These are phyloP conservation scores for Pichia nanzhaoensis DNA, from an alignment of 805 yeast genomes.

Conservation along the genomic window DNA sequence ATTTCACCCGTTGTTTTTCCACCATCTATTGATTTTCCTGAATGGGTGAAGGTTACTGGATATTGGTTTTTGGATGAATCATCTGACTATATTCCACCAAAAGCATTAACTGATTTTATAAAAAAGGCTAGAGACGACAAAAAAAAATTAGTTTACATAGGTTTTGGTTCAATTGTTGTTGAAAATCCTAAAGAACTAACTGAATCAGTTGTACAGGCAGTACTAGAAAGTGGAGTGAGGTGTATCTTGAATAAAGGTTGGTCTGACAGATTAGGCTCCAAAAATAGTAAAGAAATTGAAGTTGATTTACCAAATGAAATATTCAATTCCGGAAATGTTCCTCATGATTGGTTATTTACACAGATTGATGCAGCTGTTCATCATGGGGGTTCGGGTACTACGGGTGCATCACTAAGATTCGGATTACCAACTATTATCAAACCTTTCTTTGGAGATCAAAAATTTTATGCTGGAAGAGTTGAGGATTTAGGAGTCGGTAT, in stretches of 20 bases:
- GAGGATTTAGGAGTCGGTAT: conserved; percentile 88
- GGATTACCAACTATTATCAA: conserved; percentile 88
- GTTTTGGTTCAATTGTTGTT: conserved; percentile 94
- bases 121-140: conserved; percentile 48
- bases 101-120: conserved; percentile 52
- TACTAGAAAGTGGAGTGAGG: conserved; percentile 69
- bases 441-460: conserved; percentile 96
- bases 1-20: conserved; percentile 86
- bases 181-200: conserved; percentile 75
- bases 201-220: conserved; percentile 71
- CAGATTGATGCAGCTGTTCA: conserved; percentile 90
- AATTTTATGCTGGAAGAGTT: conserved; percentile 79
- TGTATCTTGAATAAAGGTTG: conserved; percentile 92
- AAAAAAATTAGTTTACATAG: conserved; percentile 80
- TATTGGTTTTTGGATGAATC: conserved; percentile 80
- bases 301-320: conserved; percentile 58
- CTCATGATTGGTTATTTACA: conserved; percentile 94
- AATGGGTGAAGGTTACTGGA: conserved; percentile 94
- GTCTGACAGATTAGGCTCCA: conserved; percentile 62
- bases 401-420: conserved; percentile 82
- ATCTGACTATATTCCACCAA: conserved; percentile 50
- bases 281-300: conserved; percentile 30
- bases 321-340: conserved; percentile 63
- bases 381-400: conserved; percentile 96
- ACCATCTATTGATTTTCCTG: conserved; percentile 88